Evolutionary conservation across 1,139 yeast genomes (phyloP).

Genomic region (Taphrina wiesneri): DNA sequence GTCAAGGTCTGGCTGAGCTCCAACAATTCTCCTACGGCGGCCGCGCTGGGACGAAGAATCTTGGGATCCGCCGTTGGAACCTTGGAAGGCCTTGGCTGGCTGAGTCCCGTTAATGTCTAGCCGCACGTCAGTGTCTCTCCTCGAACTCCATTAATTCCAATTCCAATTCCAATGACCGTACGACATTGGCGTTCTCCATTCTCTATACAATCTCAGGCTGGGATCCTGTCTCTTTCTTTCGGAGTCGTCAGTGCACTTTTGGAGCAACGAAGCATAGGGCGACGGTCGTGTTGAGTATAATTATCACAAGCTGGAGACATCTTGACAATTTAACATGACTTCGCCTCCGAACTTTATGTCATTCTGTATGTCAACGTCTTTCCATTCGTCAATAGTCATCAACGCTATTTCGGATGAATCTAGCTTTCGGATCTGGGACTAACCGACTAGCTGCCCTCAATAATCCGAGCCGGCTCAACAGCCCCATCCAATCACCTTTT

Average conservation of each 20-base stretch:
- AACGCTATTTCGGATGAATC: not conserved
- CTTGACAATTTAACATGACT: slow-evolving; percentile 4
- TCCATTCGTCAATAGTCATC: not conserved
- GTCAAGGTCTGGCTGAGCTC: no score
- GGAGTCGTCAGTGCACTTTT: not conserved
- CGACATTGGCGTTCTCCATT: not conserved
- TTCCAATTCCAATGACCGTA: not conserved
- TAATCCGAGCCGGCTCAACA: slow-evolving; percentile 17
- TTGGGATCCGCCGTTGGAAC: not conserved
- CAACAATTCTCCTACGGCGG: no score
- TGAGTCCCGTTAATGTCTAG: not conserved
- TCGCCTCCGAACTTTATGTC: slow-evolving; percentile 30
- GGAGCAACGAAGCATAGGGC: not conserved
- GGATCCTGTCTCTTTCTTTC: not conserved
- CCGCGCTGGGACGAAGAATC: not conserved
- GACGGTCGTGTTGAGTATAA: not conserved
- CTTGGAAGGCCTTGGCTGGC: not conserved
- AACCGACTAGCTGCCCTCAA: slow-evolving; percentile 22
- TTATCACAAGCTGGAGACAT: not conserved
- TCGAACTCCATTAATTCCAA: not conserved
- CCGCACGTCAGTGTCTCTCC: not conserved
- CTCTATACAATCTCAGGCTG: not conserved
- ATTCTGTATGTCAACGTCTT: slow-evolving; percentile 13
- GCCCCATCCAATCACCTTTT: slow-evolving; percentile 30
- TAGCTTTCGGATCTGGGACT: no score